phyloP scores from a whole-genome alignment of 2,329 filamentous ascomycete genomes.

The Emydomyces testavorans region DNA sequence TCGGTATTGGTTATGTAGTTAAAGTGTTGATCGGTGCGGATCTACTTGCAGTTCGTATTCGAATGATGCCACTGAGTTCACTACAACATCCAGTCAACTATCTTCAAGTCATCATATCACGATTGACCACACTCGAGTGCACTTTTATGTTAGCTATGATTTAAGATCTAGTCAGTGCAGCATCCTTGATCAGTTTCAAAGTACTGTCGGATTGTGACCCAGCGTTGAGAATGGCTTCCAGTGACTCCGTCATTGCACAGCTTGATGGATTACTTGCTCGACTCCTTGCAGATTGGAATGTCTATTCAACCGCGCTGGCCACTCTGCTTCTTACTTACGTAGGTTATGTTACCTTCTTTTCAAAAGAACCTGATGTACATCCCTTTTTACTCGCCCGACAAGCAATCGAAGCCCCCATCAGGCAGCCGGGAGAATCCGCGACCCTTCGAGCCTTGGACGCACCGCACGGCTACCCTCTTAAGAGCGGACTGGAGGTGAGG shows the following conservation, averaged over 20 bases:
- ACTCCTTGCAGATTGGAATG: constrained; percentile 69
- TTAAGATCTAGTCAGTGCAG: not conserved
- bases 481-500: constrained; percentile 68
- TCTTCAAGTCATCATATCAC: too few species aligned
- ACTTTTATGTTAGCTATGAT: not conserved
- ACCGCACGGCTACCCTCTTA: constrained; percentile 73
- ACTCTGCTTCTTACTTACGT: constrained; percentile 56
- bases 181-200: not conserved
- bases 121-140: too few species aligned
- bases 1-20: too few species aligned
- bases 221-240: constrained; percentile 27
- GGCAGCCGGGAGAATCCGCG: constrained; percentile 74
- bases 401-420: constrained; percentile 62
- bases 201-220: not conserved
- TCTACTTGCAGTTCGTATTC: too few species aligned
- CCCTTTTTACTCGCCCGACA: constrained; percentile 83
- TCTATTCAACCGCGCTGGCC: constrained; percentile 61
- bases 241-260: constrained; percentile 49
- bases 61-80: too few species aligned
- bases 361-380: constrained; percentile 77
- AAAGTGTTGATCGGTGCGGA: too few species aligned
- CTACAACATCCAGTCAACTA: too few species aligned
- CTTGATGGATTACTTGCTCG: constrained; percentile 60
- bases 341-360: constrained; percentile 57
- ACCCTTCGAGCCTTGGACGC: constrained; percentile 73